These are phyloP conservation scores for Sarcomyxa edulis DNA, from an alignment of 768 basidiomycete genomes.

Conservation along the genomic window DNA sequence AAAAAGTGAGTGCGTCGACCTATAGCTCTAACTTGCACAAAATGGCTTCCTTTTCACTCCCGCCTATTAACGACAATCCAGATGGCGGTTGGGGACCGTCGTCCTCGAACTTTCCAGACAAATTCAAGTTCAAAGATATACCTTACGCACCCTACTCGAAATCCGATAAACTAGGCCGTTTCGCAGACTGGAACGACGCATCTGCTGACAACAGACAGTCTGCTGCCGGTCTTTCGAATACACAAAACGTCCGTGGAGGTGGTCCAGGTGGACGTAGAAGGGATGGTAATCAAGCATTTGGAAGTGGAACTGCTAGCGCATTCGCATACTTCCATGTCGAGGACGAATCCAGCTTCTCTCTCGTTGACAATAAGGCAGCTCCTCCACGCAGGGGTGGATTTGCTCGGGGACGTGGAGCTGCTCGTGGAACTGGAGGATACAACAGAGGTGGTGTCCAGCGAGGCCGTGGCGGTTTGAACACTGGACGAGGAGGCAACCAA, in stretches of 20 bases:
- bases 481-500: constrained; percentile 25
- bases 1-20: constrained; percentile 9
- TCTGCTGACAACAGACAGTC: constrained; percentile 59
- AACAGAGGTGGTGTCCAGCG: constrained; percentile 42
- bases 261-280: constrained; percentile 48
- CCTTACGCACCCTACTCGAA: constrained; percentile 99
- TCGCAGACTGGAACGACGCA: constrained; percentile 95
- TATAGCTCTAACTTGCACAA: no score
- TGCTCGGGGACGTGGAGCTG: constrained; percentile 48
- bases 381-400: constrained; percentile 72
- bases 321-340: constrained; percentile 98
- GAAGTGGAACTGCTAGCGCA: constrained; percentile 84
- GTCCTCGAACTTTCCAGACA: constrained; percentile 71
- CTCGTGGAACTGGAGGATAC: constrained; percentile 46
- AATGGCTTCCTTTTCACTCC: constrained; percentile 83
- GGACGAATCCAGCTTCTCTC: constrained; percentile 94
- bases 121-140: constrained; percentile 98
- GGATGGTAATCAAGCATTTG: constrained; percentile 81
- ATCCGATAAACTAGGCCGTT: constrained; percentile 94
- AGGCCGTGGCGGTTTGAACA: constrained; percentile 41
- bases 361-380: constrained; percentile 85
- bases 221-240: constrained; percentile 39
- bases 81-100: constrained; percentile 94
- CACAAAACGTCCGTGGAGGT: constrained; percentile 44
- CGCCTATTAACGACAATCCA: constrained; percentile 85